Percentiles rank a stretch among this genome's conserved stretches.
phyloP scores from a whole-genome alignment of 352 stramenopile species.

The Globisporangium cederbergense region DNA sequence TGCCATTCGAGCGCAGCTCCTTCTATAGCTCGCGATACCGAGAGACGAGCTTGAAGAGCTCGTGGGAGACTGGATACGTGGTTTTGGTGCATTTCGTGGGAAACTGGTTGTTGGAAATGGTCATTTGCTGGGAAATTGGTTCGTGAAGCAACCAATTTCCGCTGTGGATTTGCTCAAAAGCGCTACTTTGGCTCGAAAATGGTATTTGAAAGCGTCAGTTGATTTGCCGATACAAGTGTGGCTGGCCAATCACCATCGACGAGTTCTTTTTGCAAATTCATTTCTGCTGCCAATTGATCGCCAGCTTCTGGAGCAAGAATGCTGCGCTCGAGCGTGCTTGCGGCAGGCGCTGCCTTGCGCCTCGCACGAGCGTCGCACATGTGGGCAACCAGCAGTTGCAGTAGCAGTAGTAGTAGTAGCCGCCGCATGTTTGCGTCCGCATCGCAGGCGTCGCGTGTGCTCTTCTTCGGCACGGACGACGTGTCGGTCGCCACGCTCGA shows the following conservation, averaged over 20 bases:
- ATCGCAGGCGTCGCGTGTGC: constrained; percentile 38
- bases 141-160: background rate
- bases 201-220: background rate
- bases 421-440: constrained; percentile 11
- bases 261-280: background rate
- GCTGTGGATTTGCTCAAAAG: background rate
- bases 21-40: too few species aligned
- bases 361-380: background rate
- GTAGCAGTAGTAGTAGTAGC: background rate
- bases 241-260: background rate
- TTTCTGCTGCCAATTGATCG: background rate
- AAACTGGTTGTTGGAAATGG: background rate
- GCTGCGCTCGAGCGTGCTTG: background rate
- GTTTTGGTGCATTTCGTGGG: background rate
- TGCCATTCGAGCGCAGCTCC: too few species aligned
- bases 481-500: constrained; percentile 78
- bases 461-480: constrained; percentile 87
- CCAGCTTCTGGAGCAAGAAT: background rate
- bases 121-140: background rate
- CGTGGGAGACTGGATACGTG: background rate
- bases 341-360: background rate
- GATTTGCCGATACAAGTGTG: background rate
- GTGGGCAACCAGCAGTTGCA: constrained; percentile 1
- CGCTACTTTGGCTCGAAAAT: background rate
- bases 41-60: background rate